Evolutionary conservation across 2,329 filamentous ascomycete species (phyloP).

Genomic region (Blumeria hordei): DNA sequence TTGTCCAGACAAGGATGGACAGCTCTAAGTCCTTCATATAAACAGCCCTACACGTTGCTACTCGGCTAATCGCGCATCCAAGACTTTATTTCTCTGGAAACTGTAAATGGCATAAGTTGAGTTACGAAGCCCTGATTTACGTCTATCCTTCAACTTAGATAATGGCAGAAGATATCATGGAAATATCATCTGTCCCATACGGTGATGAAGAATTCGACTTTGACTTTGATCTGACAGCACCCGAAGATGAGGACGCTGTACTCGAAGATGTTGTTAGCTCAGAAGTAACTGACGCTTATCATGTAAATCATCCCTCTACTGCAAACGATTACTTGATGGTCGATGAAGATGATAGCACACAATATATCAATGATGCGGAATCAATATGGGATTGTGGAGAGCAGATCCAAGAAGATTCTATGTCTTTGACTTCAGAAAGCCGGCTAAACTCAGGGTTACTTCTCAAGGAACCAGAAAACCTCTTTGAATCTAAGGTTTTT

Average conservation of each 20-base stretch:
- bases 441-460: too few relatives aligned
- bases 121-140: neutral
- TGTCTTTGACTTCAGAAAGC: constrained; percentile 4
- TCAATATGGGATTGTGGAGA: constrained; percentile 9
- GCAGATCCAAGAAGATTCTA: constrained; percentile 2
- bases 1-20: too few relatives aligned
- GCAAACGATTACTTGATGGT: constrained; percentile 23
- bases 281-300: constrained; percentile 16
- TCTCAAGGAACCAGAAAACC: too few relatives aligned
- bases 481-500: too few relatives aligned
- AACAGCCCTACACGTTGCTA: too few relatives aligned
- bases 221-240: constrained; percentile 28
- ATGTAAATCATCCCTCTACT: constrained; percentile 15
- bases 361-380: constrained; percentile 14
- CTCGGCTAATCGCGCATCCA: too few relatives aligned
- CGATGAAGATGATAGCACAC: constrained; percentile 5
- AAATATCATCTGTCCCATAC: constrained; percentile 23
- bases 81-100: too few relatives aligned
- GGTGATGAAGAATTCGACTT: constrained; percentile 22
- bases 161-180: constrained; percentile 24
- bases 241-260: constrained; percentile 28
- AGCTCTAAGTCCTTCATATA: too few relatives aligned
- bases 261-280: constrained; percentile 24
- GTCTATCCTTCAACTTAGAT: neutral
- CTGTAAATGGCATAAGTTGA: too few relatives aligned